These are phyloP conservation scores for Pseudocercospora crystallina DNA, from an alignment of 2,329 filamentous ascomycete genomes.

Conservation along the genomic window DNA sequence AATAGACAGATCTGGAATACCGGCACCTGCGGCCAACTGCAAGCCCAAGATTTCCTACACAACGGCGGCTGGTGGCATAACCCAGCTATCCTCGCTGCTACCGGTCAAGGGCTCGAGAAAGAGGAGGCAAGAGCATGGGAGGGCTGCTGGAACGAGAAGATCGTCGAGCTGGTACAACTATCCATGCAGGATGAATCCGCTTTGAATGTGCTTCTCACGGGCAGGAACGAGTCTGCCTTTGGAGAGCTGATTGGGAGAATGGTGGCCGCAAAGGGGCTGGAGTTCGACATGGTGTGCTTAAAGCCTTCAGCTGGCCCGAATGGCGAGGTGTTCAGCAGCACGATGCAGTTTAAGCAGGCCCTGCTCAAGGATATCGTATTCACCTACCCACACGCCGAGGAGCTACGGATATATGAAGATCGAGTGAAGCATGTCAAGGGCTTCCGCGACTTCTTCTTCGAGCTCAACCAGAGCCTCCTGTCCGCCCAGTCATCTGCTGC, in stretches of 20 bases:
- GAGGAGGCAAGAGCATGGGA: conserved; percentile 85
- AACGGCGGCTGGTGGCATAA: conserved; percentile 91
- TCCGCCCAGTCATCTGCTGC: conserved; percentile 21
- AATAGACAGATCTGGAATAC: conserved; percentile 86
- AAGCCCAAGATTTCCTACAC: conserved; percentile 71
- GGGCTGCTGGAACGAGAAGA: conserved; percentile 95
- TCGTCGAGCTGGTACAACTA: conserved; percentile 73
- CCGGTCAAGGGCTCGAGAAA: conserved; percentile 75
- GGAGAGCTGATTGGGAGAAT: conserved; percentile 79
- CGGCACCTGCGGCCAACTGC: conserved; percentile 72
- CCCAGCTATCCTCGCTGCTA: conserved; percentile 77
- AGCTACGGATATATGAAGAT: conserved; percentile 71
- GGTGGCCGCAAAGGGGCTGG: conserved; percentile 70
- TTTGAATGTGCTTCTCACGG: conserved; percentile 82
- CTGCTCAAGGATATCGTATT: conserved; percentile 79
- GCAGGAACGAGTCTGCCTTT: conserved; percentile 76
- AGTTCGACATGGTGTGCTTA: conserved; percentile 84
- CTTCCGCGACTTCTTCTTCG: conserved; percentile 80
- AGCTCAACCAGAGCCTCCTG: conserved; percentile 67
- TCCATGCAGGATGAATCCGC: conserved; percentile 83
- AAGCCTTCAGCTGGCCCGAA: conserved; percentile 82
- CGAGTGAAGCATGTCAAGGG: conserved; percentile 67
- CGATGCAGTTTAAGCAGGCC: conserved; percentile 88
- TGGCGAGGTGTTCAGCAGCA: conserved; percentile 74
- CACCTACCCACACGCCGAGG: conserved; percentile 80